Percentiles rank a stretch among this genome's conserved stretches.
Conservation (phyloP, 495 filamentous ascomycete genomes). For the Penicillium cataractarum region DNA sequence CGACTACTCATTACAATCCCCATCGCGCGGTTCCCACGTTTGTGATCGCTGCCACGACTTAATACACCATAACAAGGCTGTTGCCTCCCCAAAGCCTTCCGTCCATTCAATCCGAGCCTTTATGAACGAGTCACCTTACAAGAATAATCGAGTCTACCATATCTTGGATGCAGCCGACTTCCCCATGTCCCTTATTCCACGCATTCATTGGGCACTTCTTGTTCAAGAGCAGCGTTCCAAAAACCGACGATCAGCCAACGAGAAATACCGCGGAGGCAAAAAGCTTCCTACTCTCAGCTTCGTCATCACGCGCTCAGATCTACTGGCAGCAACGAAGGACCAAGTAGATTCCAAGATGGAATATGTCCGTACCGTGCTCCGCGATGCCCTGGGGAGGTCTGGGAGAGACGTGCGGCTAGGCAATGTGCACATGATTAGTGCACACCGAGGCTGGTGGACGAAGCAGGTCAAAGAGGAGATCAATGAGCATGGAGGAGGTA, state of each 20-base stretch:
- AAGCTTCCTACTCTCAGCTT: slow-evolving; percentile 74
- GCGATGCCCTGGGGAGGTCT: slow-evolving; percentile 65
- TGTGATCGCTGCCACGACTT: slow-evolving; percentile 89
- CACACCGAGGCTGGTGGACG: slow-evolving; percentile 86
- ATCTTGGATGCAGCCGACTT: slow-evolving; percentile 98
- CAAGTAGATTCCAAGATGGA: slow-evolving; percentile 84
- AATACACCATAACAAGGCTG: slow-evolving; percentile 69
- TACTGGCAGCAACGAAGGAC: slow-evolving; percentile 77
- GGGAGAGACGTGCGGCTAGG: slow-evolving; percentile 71
- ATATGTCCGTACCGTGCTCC: slow-evolving; percentile 72
- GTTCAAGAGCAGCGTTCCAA: slow-evolving; percentile 68
- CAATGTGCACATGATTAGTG: slow-evolving; percentile 82
- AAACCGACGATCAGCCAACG: slow-evolving; percentile 70
- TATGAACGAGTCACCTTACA: slow-evolving; percentile 83
- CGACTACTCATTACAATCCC: slow-evolving; percentile 16
- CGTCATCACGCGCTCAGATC: slow-evolving; percentile 85
- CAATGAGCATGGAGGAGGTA: slow-evolving; percentile 74
- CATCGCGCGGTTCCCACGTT: slow-evolving; percentile 42
- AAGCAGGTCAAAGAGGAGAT: slow-evolving; percentile 83
- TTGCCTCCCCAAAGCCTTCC: slow-evolving; percentile 74
- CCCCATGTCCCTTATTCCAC: slow-evolving; percentile 82
- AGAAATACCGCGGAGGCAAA: slow-evolving; percentile 63
- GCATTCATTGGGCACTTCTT: slow-evolving; percentile 60
- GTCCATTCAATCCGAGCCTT: slow-evolving; percentile 76
- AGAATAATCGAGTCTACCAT: slow-evolving; percentile 91